A percentile compares a stretch with the other conserved stretches of the same genome.
Conservation (phyloP, 306 rosid species). For the Pterocarpus macrocarpus region DNA sequence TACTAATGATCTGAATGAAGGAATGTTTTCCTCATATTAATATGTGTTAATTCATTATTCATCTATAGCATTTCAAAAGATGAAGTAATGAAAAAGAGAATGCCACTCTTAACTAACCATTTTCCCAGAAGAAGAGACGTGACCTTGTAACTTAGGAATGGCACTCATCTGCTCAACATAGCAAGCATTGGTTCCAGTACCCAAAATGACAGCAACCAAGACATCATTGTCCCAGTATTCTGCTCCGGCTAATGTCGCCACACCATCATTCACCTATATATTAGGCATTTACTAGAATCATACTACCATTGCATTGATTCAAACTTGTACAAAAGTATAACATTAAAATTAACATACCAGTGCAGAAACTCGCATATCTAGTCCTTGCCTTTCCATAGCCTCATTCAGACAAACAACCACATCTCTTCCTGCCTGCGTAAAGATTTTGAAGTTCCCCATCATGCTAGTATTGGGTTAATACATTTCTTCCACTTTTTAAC, state of each 20-base stretch:
- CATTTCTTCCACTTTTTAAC: too few relatives aligned
- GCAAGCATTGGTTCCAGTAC: slow-evolving; percentile 98
- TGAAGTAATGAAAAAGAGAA: slow-evolving; percentile 32
- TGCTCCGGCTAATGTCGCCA: slow-evolving; percentile 96
- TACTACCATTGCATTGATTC: background rate
- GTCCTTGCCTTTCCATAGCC: slow-evolving; percentile 83
- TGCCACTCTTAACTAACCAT: slow-evolving; percentile 58
- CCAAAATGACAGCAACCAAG: slow-evolving; percentile 89
- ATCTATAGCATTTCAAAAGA: slow-evolving; percentile 18
- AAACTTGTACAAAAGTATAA: slow-evolving; percentile 6
- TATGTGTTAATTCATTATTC: slow-evolving; percentile 19
- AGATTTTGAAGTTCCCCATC: slow-evolving; percentile 37
- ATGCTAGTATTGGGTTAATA: background rate
- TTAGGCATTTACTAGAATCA: slow-evolving; percentile 33
- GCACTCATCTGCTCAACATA: slow-evolving; percentile 74
- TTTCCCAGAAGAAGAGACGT: slow-evolving; percentile 67
- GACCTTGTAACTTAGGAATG: slow-evolving; percentile 75
- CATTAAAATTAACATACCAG: slow-evolving; percentile 62
- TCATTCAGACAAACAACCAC: slow-evolving; percentile 92
- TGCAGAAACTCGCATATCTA: slow-evolving; percentile 91
- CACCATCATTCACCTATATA: slow-evolving; percentile 85
- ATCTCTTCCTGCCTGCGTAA: slow-evolving; percentile 86
- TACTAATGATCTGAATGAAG: slow-evolving; percentile 76
- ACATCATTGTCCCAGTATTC: slow-evolving; percentile 88
- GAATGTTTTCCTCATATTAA: slow-evolving; percentile 36